Conservation (phyloP, 108 stramenopile species). For the Cylindrotheca closterium region DNA sequence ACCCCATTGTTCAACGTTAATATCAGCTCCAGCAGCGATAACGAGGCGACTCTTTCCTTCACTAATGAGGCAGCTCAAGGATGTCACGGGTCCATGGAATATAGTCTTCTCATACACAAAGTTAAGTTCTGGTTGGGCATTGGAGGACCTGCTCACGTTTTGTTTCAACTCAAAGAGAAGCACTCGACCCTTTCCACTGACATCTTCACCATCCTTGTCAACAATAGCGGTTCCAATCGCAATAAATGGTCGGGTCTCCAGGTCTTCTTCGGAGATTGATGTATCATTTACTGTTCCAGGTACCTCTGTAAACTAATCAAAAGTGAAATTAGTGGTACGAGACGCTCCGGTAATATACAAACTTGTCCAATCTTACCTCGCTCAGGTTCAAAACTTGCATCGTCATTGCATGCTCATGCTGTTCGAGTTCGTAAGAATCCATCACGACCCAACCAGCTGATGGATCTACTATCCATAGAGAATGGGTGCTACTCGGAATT, state of each 20-base stretch:
- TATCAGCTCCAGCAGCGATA: slow-evolving; percentile 83
- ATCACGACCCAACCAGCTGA: slow-evolving; percentile 74
- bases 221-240: slow-evolving; percentile 73
- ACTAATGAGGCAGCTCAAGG: slow-evolving; percentile 62
- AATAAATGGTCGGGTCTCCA: slow-evolving; percentile 55
- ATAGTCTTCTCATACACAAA: slow-evolving; percentile 81
- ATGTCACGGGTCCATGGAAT: slow-evolving; percentile 79
- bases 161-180: slow-evolving; percentile 63
- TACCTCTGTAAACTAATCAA: slow-evolving; percentile 25
- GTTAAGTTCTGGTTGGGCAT: slow-evolving; percentile 39
- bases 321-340: background rate
- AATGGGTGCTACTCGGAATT: slow-evolving; percentile 54
- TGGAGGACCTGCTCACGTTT: slow-evolving; percentile 16
- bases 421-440: slow-evolving; percentile 72
- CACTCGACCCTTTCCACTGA: slow-evolving; percentile 68
- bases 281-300: slow-evolving; percentile 25
- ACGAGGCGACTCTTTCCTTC: slow-evolving; percentile 74
- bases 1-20: slow-evolving; percentile 90
- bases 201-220: slow-evolving; percentile 82
- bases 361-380: slow-evolving; percentile 44
- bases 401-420: slow-evolving; percentile 72
- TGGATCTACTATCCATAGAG: slow-evolving; percentile 87
- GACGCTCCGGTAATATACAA: background rate
- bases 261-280: slow-evolving; percentile 47
- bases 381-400: slow-evolving; percentile 73